Percentiles rank a stretch among this genome's conserved stretches.
Evolutionary conservation across 129 eudicot genomes (phyloP).

Genomic region (Arctium minus): DNA sequence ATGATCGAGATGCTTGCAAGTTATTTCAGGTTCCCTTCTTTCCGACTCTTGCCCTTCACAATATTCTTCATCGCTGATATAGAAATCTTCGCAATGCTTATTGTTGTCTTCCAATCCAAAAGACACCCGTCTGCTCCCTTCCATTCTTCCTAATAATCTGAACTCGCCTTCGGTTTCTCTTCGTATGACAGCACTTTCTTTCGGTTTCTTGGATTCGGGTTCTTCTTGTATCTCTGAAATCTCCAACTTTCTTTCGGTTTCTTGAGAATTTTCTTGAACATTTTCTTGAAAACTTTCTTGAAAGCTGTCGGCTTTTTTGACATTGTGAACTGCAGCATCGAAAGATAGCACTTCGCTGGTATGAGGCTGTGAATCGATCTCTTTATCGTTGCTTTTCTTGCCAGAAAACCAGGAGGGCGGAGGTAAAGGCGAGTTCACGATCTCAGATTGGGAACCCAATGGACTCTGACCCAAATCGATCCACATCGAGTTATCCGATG

Average conservation of each 20-base stretch:
- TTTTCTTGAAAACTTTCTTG: slow-evolving; percentile 15
- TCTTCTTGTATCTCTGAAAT: slow-evolving; percentile 30
- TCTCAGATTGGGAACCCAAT: slow-evolving; percentile 32
- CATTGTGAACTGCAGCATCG: slow-evolving; percentile 39
- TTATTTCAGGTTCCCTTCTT: slow-evolving; percentile 40
- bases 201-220: slow-evolving; percentile 28
- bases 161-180: slow-evolving; percentile 43
- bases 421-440: slow-evolving; percentile 32
- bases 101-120: slow-evolving; percentile 26
- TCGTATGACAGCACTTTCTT: slow-evolving; percentile 35
- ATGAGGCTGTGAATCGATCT: slow-evolving; percentile 13
- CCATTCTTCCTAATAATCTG: slow-evolving; percentile 36
- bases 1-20: slow-evolving; percentile 41
- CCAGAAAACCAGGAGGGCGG: slow-evolving; percentile 33
- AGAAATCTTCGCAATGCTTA: slow-evolving; percentile 26
- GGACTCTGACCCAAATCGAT: slow-evolving; percentile 46
- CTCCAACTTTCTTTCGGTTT: slow-evolving; percentile 10
- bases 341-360: slow-evolving; percentile 25
- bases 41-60: slow-evolving; percentile 33
- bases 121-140: slow-evolving; percentile 39
- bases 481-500: slow-evolving; percentile 41
- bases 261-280: not conserved
- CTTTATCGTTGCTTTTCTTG: slow-evolving; percentile 14
- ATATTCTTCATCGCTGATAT: slow-evolving; percentile 32
- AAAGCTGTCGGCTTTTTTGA: slow-evolving; percentile 22